Evolutionary conservation across 805 yeast species (phyloP).

Genomic region (Candida wancherniae): DNA sequence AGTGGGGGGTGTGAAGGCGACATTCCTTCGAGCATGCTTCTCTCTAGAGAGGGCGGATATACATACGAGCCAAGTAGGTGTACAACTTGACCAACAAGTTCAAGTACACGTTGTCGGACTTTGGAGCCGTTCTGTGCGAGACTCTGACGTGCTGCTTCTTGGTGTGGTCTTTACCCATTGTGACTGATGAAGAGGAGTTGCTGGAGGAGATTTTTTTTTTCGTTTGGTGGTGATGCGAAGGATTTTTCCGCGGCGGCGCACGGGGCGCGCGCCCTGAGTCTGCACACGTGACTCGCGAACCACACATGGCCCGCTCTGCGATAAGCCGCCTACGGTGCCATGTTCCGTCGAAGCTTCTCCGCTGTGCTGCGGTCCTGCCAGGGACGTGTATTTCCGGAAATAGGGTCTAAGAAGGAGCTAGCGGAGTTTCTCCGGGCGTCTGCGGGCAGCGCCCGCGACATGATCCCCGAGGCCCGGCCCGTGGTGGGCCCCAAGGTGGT

Average conservation of each 20-base stretch:
- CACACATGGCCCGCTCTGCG: neutral
- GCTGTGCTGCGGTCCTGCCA: slow-evolving; percentile 1
- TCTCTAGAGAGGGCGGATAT: slow-evolving; percentile 12
- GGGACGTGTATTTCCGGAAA: slow-evolving; percentile 5
- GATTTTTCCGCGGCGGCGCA: neutral
- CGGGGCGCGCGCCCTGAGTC: slow-evolving; percentile 1
- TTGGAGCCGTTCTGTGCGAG: slow-evolving; percentile 98
- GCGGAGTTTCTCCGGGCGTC: slow-evolving; percentile 8
- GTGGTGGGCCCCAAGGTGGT: slow-evolving; percentile 17
- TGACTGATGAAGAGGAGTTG: slow-evolving; percentile 16
- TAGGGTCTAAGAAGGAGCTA: slow-evolving; percentile 7
- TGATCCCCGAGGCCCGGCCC: slow-evolving; percentile 12
- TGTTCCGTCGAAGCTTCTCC: slow-evolving; percentile 5
- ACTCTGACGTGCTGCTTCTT: slow-evolving; percentile 93
- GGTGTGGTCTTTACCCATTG: slow-evolving; percentile 96
- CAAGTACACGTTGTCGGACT: slow-evolving; percentile 98
- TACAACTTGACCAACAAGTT: slow-evolving; percentile 95
- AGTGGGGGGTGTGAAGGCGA: no score
- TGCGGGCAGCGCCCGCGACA: slow-evolving; percentile 13
- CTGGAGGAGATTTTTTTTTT: slow-evolving; percentile 1
- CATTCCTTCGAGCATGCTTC: slow-evolving; percentile 4
- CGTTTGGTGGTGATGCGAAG: neutral
- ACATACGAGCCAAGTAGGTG: slow-evolving; percentile 99
- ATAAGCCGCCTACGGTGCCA: no score
- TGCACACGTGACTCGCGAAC: neutral